Evolutionary conservation across 1,284 basidiomycete genomes (phyloP), one percentile per base, ranked within the genome.

Genomic region (Gomphus sp.): DNA sequence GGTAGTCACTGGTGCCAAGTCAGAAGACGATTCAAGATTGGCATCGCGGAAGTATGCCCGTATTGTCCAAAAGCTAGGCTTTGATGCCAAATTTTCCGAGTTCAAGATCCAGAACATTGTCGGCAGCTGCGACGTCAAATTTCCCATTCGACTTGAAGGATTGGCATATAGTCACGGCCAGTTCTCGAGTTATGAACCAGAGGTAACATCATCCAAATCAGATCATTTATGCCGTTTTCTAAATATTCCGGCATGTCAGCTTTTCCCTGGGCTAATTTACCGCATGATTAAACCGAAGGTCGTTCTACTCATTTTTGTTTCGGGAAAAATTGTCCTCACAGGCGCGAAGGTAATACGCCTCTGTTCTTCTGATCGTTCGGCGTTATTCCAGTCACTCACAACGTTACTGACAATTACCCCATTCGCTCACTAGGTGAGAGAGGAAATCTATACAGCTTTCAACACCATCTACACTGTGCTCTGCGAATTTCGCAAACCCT

Each of bases 51-150:
- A 99, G 77, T 99, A 99, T 73, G 97, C 97, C 52, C 89, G 97
- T 62, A 99, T 99, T 69, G 96, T 99, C 55, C 97, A 99, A 77
- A 99, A 99, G 76, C 88, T 99, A 49, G 97, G 97, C 41, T 99
- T 99, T 73, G 96, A 99, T 65, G 95, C 97, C 69, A 98, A 98
- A 77, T 99, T 99, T 72, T 93, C 92, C 58, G 96, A 99, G 76
- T 99, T 99, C 80, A 99, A 99, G 79, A 99, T 99, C 59, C 96
- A 99, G 79, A 99, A 99, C 73, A 99, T 99, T 58, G 97, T 99
- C 55, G 97, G 97, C 59, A 89, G 85, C 69, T 99, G 97, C 74
- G 97, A 99, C 71, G 97, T 99, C 68, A 97, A 97, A 76, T 99
- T 99, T 79, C 97, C 97, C 61, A 99, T 99, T 71, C 89, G 97